Conservation (phyloP, 352 stramenopile genomes). For the Paralagenidium karlingii region DNA sequence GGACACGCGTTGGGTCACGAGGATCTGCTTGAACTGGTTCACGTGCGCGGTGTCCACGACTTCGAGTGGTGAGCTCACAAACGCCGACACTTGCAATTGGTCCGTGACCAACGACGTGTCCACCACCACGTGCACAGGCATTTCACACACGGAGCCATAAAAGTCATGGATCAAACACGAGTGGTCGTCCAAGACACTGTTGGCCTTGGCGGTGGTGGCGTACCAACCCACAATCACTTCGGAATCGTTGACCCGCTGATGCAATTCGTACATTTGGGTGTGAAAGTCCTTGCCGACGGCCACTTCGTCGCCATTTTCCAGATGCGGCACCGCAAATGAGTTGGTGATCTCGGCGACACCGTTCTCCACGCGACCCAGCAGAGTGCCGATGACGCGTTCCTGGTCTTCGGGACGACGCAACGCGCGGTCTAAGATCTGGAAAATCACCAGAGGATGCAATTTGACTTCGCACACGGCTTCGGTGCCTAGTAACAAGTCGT, state of each 20-base stretch:
- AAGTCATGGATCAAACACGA: conserved; percentile 97
- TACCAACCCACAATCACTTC: conserved; percentile 97
- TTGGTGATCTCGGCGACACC: conserved; percentile 89
- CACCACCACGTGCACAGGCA: conserved; percentile 91
- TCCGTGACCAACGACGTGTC: conserved; percentile 81
- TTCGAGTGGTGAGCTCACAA: conserved; percentile 81
- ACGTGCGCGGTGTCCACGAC: conserved; percentile 85
- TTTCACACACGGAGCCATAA: conserved; percentile 89
- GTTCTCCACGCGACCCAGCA: conserved; percentile 86
- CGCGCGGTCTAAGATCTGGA: conserved; percentile 95
- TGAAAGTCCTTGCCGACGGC: conserved; percentile 97
- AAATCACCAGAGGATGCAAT: conserved; percentile 93
- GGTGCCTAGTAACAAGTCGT: conserved; percentile 53
- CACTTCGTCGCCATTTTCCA: conserved; percentile 93
- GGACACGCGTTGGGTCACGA: conserved; percentile 82
- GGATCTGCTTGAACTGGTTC: conserved; percentile 91
- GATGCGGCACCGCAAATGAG: conserved; percentile 94
- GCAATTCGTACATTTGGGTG: conserved; percentile 94
- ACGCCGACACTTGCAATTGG: conserved; percentile 86
- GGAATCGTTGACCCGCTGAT: conserved; percentile 89
- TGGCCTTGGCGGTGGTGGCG: conserved; percentile 49
- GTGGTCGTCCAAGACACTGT: conserved; percentile 85
- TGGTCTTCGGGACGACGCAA: conserved; percentile 88
- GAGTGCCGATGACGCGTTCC: conserved; percentile 94
- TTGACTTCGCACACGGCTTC: conserved; percentile 75